phyloP scores from a whole-genome alignment of 345 rosid species.

The Citrus maxima region DNA sequence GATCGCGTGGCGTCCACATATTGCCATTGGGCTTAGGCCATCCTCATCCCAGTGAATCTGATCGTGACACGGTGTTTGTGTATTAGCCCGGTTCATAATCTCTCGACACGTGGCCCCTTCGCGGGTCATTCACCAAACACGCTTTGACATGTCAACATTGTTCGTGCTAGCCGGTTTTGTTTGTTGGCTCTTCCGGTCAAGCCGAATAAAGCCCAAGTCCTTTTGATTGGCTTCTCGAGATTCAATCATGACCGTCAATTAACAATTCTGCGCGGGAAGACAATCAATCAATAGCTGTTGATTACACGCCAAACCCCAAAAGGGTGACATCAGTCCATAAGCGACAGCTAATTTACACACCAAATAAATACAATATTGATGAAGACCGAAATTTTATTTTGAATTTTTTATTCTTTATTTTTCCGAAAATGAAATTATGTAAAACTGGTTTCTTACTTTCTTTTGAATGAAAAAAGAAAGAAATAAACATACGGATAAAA shows the following conservation, averaged over 20 bases:
- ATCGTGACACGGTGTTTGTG: background rate
- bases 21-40: too few species aligned
- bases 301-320: background rate
- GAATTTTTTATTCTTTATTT: too few species aligned
- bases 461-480: too few species aligned
- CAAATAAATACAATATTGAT: background rate
- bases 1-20: background rate
- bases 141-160: background rate
- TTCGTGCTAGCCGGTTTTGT: background rate
- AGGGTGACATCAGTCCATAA: background rate
- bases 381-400: too few species aligned
- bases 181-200: background rate
- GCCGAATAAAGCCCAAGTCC: background rate
- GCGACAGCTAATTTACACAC: background rate
- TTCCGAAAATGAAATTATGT: too few species aligned
- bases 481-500: background rate
- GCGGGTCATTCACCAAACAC: background rate
- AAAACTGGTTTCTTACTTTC: too few species aligned
- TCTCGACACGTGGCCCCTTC: conserved; percentile 1
- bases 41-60: background rate
- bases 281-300: background rate
- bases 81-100: background rate
- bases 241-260: background rate
- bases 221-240: too few species aligned
- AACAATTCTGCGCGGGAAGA: background rate